Conservation (phyloP, 2,329 filamentous ascomycete species). For the Colletotrichum horii region DNA sequence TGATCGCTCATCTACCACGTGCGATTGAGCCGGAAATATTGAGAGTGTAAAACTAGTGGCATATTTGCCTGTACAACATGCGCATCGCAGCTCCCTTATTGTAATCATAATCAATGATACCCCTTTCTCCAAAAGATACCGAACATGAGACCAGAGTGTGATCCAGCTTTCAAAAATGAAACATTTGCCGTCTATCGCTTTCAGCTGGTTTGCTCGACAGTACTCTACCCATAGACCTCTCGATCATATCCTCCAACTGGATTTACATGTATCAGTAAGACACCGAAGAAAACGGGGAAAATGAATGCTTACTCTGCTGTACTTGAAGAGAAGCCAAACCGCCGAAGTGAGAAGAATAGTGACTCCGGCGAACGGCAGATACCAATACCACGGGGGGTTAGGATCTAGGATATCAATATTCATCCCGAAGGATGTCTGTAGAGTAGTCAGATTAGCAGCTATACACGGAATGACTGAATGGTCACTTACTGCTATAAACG, state of each 20-base stretch:
- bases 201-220: background rate
- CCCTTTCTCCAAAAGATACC: background rate
- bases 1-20: background rate
- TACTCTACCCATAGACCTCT: background rate
- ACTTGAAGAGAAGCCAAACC: background rate
- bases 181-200: background rate
- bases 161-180: background rate
- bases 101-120: background rate
- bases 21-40: background rate
- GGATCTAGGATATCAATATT: background rate
- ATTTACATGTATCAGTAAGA: background rate
- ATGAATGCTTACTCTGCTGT: background rate
- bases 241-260: background rate
- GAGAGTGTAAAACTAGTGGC: background rate
- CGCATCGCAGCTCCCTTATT: background rate
- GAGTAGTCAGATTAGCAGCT: background rate
- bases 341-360: background rate
- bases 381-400: background rate
- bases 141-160: background rate
- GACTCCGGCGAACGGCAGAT: background rate
- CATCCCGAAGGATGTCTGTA: background rate
- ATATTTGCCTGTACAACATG: background rate
- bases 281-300: too few species aligned
- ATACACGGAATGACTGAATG: background rate
- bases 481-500: background rate